Evolutionary conservation across 2,329 filamentous ascomycete genomes (phyloP).

Genomic region (Pyrenochaeta sp.): DNA sequence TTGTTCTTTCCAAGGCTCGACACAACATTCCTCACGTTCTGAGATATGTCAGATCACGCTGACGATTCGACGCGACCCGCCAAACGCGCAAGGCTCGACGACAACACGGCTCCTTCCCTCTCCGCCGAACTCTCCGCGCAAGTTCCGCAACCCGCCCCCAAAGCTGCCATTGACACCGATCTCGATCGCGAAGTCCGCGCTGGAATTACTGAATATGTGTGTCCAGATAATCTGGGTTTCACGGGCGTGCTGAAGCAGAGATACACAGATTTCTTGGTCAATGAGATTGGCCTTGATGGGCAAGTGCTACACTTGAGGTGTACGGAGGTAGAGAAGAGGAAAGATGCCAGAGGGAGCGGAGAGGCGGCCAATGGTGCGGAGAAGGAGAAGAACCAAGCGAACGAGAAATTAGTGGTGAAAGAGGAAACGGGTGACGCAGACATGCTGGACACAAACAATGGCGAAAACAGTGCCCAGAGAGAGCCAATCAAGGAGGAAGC

Average conservation of each 20-base stretch:
- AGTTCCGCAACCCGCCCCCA: conserved; percentile 10
- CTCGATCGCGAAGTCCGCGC: conserved; percentile 54
- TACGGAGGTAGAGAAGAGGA: conserved; percentile 41
- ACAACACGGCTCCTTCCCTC: conserved; percentile 16
- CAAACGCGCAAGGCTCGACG: conserved; percentile 46
- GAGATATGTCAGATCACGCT: conserved; percentile 22
- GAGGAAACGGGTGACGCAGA: conserved; percentile 30
- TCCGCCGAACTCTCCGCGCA: conserved; percentile 4
- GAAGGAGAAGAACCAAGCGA: conserved; percentile 30
- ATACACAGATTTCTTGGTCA: conserved; percentile 92
- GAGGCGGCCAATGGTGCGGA: conserved; percentile 7
- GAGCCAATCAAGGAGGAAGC: conserved; percentile 9
- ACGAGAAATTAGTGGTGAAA: conserved; percentile 26
- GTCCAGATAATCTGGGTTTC: conserved; percentile 66
- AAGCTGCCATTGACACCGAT: conserved; percentile 33
- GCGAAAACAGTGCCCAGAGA: conserved; percentile 23
- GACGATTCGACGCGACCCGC: conserved; percentile 33
- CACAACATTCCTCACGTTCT: not conserved
- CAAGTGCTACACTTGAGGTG: conserved; percentile 75
- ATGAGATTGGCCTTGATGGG: conserved; percentile 82
- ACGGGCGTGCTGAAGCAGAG: conserved; percentile 73
- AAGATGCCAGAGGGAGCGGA: conserved; percentile 27
- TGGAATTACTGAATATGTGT: conserved; percentile 72
- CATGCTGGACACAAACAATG: conserved; percentile 19
- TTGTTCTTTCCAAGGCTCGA: conserved; percentile 1